phyloP scores from a whole-genome alignment of 345 rosid species.

The Rhizophora apiculata region DNA sequence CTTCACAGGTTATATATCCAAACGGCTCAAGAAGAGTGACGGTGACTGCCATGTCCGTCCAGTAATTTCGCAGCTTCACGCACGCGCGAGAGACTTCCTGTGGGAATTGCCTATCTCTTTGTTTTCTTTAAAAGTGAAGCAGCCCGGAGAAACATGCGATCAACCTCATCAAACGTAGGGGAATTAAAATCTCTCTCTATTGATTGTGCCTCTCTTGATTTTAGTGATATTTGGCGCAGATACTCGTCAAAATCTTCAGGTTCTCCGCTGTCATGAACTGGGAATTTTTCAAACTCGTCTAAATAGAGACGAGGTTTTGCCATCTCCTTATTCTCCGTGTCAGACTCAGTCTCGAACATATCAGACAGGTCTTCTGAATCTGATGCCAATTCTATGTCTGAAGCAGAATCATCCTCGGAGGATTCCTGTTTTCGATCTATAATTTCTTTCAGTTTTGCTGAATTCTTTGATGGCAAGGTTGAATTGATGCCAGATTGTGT shows the following conservation, averaged over 20 bases:
- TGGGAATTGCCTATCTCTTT: slow-evolving; percentile 29
- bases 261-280: slow-evolving; percentile 39
- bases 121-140: slow-evolving; percentile 67
- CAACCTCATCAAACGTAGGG: slow-evolving; percentile 73
- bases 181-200: slow-evolving; percentile 33
- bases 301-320: slow-evolving; percentile 54
- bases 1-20: too few species aligned
- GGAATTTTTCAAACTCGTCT: slow-evolving; percentile 70
- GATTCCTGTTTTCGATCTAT: slow-evolving; percentile 38
- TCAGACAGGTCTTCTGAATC: slow-evolving; percentile 82
- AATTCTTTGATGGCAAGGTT: slow-evolving; percentile 22
- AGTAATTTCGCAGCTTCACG: not conserved
- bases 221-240: slow-evolving; percentile 37
- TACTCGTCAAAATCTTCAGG: slow-evolving; percentile 53
- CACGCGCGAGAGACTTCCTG: too few species aligned
- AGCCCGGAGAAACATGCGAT: slow-evolving; percentile 76
- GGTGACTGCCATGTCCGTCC: not conserved
- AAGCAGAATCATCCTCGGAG: slow-evolving; percentile 39
- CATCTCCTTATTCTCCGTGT: slow-evolving; percentile 44
- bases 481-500: slow-evolving; percentile 18
- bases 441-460: slow-evolving; percentile 51
- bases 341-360: slow-evolving; percentile 80
- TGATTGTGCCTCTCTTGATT: slow-evolving; percentile 22
- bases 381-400: slow-evolving; percentile 41
- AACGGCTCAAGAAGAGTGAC: too few species aligned